Evolutionary conservation across 768 basidiomycete species (phyloP), one percentile per base, ranked within the genome.

Genomic region (Lepiota brunneoincarnata): DNA sequence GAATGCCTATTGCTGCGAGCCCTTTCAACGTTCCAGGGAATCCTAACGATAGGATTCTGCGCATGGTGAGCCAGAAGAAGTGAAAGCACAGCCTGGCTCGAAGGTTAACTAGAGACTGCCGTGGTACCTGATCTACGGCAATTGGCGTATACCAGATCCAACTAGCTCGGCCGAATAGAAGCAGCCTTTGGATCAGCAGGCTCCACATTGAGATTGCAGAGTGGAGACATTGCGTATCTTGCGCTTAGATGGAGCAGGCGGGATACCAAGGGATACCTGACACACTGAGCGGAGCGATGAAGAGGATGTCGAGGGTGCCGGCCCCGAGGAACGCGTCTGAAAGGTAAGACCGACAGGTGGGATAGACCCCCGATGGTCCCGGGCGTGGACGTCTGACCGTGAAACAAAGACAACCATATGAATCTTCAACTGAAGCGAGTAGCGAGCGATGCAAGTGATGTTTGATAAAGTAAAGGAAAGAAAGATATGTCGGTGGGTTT

Each of bases 121-220:
- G 34, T 14, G 18, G 50, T 51, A 23, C 50, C 50, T 51, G 50
- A 51, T 51, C n/a, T 51, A 41, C 50, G 28, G 26, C 17, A 11
- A 34, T 6, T 17, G 36, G 34, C 14, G n/a, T 48, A 18, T 14
- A 24, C 31, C 31, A 31, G 31, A 31, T 31, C 11, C 31, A 9
- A 31, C 31, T 31, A 31, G 31, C 42, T 51, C 50, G 50, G 50
- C 50, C 50, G 50, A 51, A 51, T 31, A 42, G 14, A 28, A 23
- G 10, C 26, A 34, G 14, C 34, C 28, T 41, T 42, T 31, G 36
- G 50, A 17, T 15, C 39, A 15, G 12, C 23, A 20, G 6, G 42
- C 39, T 23, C 50, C 26, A 35, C 31, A 21, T 21, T n/a, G 18
- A 15, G 3, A 45, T 28, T 15, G 23, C 12, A 15, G 26, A 17